Base-by-base conservation (phyloP, 164 flowering plant species). In the Liriodendron chinense region DNA sequence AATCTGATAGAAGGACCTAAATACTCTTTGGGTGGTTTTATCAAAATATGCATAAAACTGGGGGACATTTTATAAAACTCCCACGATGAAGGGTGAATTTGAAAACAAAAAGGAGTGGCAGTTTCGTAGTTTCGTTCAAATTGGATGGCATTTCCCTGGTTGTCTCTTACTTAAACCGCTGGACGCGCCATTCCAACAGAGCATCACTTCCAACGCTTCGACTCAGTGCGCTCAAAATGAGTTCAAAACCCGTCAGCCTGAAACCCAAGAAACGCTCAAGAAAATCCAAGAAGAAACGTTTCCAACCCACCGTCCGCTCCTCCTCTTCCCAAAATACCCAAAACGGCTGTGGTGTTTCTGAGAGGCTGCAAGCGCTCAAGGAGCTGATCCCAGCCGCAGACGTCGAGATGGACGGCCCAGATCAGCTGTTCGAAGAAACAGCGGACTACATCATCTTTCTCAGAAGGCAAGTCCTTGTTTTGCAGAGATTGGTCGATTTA, bases 361-460 rank as follows among this genome's bases (percentile, higher is more conserved):
- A 68, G 22, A 68, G 49, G 57, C 69, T 86, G 67, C 85, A 78
- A 65, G 83, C 84, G 13, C 75, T 86, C 65, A 83, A 78, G 78
- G 82, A 64, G 80, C 86, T 91, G 70, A 84, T 91, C 23, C 92
- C 93, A 1, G 59, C 84, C 56, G 59, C 84, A 61, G 65, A 50
- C 72, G 25, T 85, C 78, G 70, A 69, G 72, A 68, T 76, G 47
- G 80, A 84, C 67, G 74, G 89, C 16, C 16, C 59, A 53, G 98
- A 88, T 34, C 78, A 78, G 61, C 69, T 93, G 81, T 89, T 91
- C 69, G 73, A 86, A 61, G 87, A 90, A 73, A 91, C 98, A 0
- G 98, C 96, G 3, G 85, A 89, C 48, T 87, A 91, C 82, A 93
- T 93, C 77, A 74, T 90, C 16, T 77, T 70, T 6, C 75, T 93